Conservation (phyloP, 495 filamentous ascomycete species). For the Penicillium nucicola region DNA sequence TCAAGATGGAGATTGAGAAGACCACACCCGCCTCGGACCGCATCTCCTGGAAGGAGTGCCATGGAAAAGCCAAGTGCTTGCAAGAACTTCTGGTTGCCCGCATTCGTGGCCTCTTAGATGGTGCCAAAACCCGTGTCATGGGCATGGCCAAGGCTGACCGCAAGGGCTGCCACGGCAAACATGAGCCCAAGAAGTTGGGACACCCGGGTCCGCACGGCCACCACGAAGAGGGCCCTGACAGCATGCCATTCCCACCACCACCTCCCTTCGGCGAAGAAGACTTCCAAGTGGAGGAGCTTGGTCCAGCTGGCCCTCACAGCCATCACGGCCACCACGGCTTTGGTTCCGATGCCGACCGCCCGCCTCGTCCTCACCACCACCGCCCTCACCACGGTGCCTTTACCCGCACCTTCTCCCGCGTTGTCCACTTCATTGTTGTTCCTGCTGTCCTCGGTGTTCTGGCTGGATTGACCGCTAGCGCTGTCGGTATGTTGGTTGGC, state of each 20-base stretch:
- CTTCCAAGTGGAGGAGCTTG: conserved; percentile 5
- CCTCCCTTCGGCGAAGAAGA: conserved; percentile 4
- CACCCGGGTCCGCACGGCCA: conserved; percentile 7
- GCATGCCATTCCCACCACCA: conserved; percentile 9
- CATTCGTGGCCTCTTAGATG: conserved; percentile 34
- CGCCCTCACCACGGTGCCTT: conserved; percentile 35
- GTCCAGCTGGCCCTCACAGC: conserved; percentile 10
- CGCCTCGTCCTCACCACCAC: conserved; percentile 25
- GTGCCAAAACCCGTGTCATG: conserved; percentile 40
- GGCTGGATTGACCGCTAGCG: conserved; percentile 48
- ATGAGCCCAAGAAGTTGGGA: conserved; percentile 16
- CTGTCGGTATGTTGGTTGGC: conserved; percentile 53
- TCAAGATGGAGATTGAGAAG: conserved; percentile 35
- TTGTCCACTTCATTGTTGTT: conserved; percentile 49
- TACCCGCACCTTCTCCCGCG: conserved; percentile 40
- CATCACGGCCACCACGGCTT: conserved; percentile 11
- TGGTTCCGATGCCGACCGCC: conserved; percentile 18
- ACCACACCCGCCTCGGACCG: conserved; percentile 29
- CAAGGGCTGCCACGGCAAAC: conserved; percentile 31
- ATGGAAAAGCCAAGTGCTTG: conserved; percentile 39
- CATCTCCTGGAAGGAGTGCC: conserved; percentile 40
- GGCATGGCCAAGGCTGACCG: conserved; percentile 26
- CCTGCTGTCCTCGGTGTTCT: conserved; percentile 46
- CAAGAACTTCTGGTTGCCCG: conserved; percentile 36
- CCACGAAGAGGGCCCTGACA: conserved; percentile 8